Evolutionary conservation across 768 basidiomycete species (phyloP), one percentile per base, ranked within the genome.

Genomic region (Saitozyma podzolica): DNA sequence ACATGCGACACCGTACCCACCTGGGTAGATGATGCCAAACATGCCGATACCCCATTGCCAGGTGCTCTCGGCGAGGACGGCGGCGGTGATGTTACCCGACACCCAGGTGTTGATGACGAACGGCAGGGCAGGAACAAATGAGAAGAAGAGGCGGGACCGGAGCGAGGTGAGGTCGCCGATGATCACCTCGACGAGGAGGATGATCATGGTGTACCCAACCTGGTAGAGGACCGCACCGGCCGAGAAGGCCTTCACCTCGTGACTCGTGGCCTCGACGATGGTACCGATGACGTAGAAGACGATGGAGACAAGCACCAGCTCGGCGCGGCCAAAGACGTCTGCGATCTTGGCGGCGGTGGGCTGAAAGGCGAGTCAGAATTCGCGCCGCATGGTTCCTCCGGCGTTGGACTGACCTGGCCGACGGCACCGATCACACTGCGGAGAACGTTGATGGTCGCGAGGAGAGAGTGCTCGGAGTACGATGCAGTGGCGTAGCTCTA

Each of bases 21-120:
- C 17, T 13, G n/a, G 77, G 72, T 74, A 72, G 60, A 78, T 74
- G 60, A 76, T 74, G 8, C 65, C 55, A 41, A 45, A 65, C 68
- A 59, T 54, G 49, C 73, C 73, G 51, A 78, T 74, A 51, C 78
- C 78, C 72, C 72, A 77, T 40, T 69, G 58, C 79, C 79, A 79
- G 43, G 67, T 70, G 0, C 69, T 68, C 37, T 50, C 41, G 4
- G 43, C 51, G 6, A 73, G 29, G 17, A 73, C 69, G 0, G 71
- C 60, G 3, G 51, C n/a, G 9, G 66, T 67, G 42, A 74, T 66
- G 50, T 75, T 53, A 20, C 78, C 79, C 8, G 64, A 61, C 8
- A 78, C 73, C 79, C 79, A 80, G 49, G 75, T 65, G 59, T 74
- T 78, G 72, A 78, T 39, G 52, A 78, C 54, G 68, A 72, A 75